Base-by-base conservation (phyloP, 78 protist species). In the Mastigamoeba balamuthi region DNA sequence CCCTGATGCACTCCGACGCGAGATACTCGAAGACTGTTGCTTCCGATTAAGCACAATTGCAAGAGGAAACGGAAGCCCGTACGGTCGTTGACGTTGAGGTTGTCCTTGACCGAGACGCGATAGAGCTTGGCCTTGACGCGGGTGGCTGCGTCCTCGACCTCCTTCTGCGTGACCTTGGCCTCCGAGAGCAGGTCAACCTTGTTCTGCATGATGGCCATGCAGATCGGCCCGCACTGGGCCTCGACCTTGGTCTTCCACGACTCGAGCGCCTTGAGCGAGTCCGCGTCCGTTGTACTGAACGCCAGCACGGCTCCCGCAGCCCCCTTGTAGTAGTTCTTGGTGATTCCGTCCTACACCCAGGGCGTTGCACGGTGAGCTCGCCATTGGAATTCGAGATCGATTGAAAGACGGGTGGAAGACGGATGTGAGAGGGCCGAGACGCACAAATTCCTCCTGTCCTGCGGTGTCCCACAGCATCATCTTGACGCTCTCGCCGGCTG, bases 401-500 rank as follows among this genome's bases (percentile, higher is more conserved):
- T 48, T 48, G 17, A 69, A 9, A 5, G 33, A 38, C 9, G 37
- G 5, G 30, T 40, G 10, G 33, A 69, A 33, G n/a, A 33, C 73
- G 7, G n/a, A 7, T 25, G 38, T 4, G 6, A 69, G 28, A 4
- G 44, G 36, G 5, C 5, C 25, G 9, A 33, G 30, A 6, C n/a
- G n/a, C n/a, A n/a, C n/a, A n/a, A n/a, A n/a, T n/a, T n/a, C n/a
- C n/a, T n/a, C n/a, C n/a, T 10, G 8, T 4, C 77, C 81, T 23
- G 81, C 81, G 10, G 81, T 76, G 29, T 76, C 81, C 81, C 81
- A 76, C 23, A 76, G 36, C 81, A 76, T 76, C 37, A 76, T 30
- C 2, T 41, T 30, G 39, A 76, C 66, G 5, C 52, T 36, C 28
- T 76, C 81, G n/a, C 64, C 71, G 23, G 4, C 5, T 23, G 40